Percentiles rank a stretch among this genome's conserved stretches.
Evolutionary conservation across 805 yeast genomes (phyloP).

Genomic region (Wickerhamiella azymoides): DNA sequence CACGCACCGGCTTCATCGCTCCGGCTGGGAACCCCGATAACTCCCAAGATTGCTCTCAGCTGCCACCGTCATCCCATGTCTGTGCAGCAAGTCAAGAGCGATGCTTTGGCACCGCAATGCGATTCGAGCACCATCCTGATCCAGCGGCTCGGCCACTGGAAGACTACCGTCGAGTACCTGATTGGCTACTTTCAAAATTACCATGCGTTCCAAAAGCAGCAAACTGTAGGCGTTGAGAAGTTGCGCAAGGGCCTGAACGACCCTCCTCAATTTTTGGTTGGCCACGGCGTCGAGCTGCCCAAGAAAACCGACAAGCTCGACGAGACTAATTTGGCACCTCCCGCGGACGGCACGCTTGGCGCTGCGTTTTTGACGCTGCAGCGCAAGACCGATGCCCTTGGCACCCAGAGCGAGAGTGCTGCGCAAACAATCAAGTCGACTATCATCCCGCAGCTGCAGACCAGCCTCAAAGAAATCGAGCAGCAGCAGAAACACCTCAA

Average conservation of each 20-base stretch:
- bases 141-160: slow-evolving; percentile 28
- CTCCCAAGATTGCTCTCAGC: too few species aligned
- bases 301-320: neutral
- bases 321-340: neutral
- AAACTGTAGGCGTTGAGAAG: slow-evolving; percentile 22
- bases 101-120: slow-evolving; percentile 10
- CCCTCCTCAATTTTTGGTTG: slow-evolving; percentile 25
- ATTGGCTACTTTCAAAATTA: slow-evolving; percentile 22
- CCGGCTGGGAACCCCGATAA: too few species aligned
- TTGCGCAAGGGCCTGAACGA: slow-evolving; percentile 23
- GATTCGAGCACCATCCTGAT: slow-evolving; percentile 27
- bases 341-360: slow-evolving; percentile 21
- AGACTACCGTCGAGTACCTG: slow-evolving; percentile 20
- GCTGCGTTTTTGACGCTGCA: slow-evolving; percentile 24
- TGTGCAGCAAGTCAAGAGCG: slow-evolving; percentile 5
- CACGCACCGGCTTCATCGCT: too few species aligned
- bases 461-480: slow-evolving; percentile 27
- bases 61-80: slow-evolving; percentile 3
- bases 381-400: slow-evolving; percentile 22
- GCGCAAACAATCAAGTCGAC: slow-evolving; percentile 26
- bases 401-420: slow-evolving; percentile 26
- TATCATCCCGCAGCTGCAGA: slow-evolving; percentile 31
- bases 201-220: slow-evolving; percentile 19
- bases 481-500: slow-evolving; percentile 31
- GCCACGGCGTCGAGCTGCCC: slow-evolving; percentile 2